phyloP scores from a whole-genome alignment of 1,284 basidiomycete species.

The Marasmius fiardii region DNA sequence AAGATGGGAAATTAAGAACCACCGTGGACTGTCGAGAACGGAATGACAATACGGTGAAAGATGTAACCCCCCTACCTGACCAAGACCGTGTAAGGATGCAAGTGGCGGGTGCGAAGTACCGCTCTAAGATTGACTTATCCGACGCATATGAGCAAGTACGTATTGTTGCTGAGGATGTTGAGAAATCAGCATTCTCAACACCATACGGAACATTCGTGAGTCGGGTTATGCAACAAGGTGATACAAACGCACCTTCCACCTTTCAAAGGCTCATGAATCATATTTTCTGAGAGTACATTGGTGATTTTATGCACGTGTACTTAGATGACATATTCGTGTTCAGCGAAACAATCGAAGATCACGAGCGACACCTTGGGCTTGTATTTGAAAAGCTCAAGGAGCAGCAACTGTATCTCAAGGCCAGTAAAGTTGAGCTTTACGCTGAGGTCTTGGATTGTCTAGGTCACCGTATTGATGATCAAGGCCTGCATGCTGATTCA shows the following conservation, averaged over 20 bases:
- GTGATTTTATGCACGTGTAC: slow-evolving; percentile 27
- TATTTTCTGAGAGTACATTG: slow-evolving; percentile 25
- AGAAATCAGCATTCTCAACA: slow-evolving; percentile 18
- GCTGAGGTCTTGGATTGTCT: slow-evolving; percentile 17
- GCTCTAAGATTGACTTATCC: too few relatives aligned
- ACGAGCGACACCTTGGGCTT: too few relatives aligned
- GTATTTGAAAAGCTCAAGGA: too few relatives aligned
- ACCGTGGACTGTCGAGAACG: too few relatives aligned
- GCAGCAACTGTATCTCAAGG: too few relatives aligned
- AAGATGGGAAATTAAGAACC: too few relatives aligned
- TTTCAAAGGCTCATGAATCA: slow-evolving; percentile 20
- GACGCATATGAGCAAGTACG: too few relatives aligned
- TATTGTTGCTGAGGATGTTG: too few relatives aligned
- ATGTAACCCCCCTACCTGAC: slow-evolving; percentile 34
- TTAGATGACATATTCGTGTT: slow-evolving; percentile 32
- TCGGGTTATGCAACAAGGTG: slow-evolving; percentile 30
- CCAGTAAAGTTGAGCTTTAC: too few relatives aligned
- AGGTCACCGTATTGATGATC: slow-evolving; percentile 19
- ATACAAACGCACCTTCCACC: too few relatives aligned
- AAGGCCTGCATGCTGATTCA: slow-evolving; percentile 18
- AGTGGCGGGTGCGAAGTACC: slow-evolving; percentile 22
- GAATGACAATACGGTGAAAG: slow-evolving; percentile 33
- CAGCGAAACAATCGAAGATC: too few relatives aligned
- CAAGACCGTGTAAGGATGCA: slow-evolving; percentile 29
- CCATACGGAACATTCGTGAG: slow-evolving; percentile 23